Evolutionary conservation across 2,329 filamentous ascomycete species (phyloP).

Genomic region (Nigrospora osmanthi): DNA sequence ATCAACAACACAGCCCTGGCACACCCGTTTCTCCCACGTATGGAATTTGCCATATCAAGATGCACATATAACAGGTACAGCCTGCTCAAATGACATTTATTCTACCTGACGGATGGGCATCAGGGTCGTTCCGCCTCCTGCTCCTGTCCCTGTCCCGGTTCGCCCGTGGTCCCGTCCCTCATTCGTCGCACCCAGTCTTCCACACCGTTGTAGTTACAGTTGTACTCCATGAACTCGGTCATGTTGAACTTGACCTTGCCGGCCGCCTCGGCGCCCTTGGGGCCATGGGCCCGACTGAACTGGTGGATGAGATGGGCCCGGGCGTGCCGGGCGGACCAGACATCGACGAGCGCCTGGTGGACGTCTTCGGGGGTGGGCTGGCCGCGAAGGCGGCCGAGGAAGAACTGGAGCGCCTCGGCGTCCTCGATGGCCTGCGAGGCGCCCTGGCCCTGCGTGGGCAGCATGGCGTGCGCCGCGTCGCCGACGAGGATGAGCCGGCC

Average conservation of each 20-base stretch:
- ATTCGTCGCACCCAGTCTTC: constrained; percentile 16
- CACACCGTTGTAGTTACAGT: constrained; percentile 26
- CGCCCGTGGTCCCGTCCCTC: too few species aligned
- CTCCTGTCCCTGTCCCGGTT: too few species aligned
- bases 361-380: constrained; percentile 9
- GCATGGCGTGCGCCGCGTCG: constrained; percentile 10
- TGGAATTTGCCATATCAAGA: too few species aligned
- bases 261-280: constrained; percentile 18
- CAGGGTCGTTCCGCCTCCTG: too few species aligned
- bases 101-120: too few species aligned
- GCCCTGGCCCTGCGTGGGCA: constrained; percentile 32
- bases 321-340: constrained; percentile 21
- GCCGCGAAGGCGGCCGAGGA: constrained; percentile 9
- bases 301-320: constrained; percentile 29
- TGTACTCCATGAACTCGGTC: constrained; percentile 31
- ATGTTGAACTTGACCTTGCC: constrained; percentile 25
- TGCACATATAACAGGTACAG: too few species aligned
- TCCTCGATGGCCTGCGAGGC: constrained; percentile 32
- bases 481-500: constrained; percentile 8
- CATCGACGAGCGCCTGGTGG: constrained; percentile 6
- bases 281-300: constrained; percentile 31
- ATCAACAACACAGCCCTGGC: too few species aligned
- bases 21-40: too few species aligned
- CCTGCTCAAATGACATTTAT: too few species aligned
- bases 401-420: constrained; percentile 24